A percentile compares a stretch with the other conserved stretches of the same genome.
phyloP scores from a whole-genome alignment of 2,329 filamentous ascomycete genomes.

The Aspergillus candidus region DNA sequence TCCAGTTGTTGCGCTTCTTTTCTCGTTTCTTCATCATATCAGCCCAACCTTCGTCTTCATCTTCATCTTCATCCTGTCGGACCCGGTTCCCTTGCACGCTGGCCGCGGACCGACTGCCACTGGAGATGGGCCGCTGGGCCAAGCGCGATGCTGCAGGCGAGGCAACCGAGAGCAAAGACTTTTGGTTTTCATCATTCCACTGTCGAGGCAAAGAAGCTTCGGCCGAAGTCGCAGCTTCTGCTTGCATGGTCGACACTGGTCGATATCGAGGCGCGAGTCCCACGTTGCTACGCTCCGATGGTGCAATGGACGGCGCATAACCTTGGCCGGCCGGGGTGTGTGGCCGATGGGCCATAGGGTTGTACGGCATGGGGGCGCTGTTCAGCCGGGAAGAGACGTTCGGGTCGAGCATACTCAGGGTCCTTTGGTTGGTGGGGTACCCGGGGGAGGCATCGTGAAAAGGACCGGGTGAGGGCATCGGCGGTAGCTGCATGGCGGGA shows the following conservation, averaged over 20 bases:
- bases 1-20: conserved; percentile 45
- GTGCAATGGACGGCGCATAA: conserved; percentile 87
- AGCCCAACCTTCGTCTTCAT: conserved; percentile 47
- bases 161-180: conserved; percentile 15
- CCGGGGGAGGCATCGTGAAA: conserved; percentile 15
- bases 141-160: conserved; percentile 19
- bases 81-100: conserved; percentile 14
- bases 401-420: conserved; percentile 80
- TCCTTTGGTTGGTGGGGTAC: conserved; percentile 45
- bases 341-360: conserved; percentile 22
- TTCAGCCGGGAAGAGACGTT: conserved; percentile 39
- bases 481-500: conserved; percentile 41
- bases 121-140: conserved; percentile 27
- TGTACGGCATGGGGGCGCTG: conserved; percentile 30
- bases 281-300: conserved; percentile 90
- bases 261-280: conserved; percentile 86
- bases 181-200: conserved; percentile 34
- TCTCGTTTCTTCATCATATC: conserved; percentile 47
- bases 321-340: conserved; percentile 28
- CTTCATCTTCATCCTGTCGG: conserved; percentile 37
- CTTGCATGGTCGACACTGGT: conserved; percentile 66
- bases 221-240: conserved; percentile 28
- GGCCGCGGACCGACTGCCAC: conserved; percentile 13
- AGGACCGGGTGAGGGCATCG: conserved; percentile 36
- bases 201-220: conserved; percentile 29